Percentiles rank a stretch among this genome's conserved stretches.
These are phyloP conservation scores for Colletotrichum sp. DNA, from an alignment of 2,329 filamentous ascomycete genomes.

Conservation along the genomic window DNA sequence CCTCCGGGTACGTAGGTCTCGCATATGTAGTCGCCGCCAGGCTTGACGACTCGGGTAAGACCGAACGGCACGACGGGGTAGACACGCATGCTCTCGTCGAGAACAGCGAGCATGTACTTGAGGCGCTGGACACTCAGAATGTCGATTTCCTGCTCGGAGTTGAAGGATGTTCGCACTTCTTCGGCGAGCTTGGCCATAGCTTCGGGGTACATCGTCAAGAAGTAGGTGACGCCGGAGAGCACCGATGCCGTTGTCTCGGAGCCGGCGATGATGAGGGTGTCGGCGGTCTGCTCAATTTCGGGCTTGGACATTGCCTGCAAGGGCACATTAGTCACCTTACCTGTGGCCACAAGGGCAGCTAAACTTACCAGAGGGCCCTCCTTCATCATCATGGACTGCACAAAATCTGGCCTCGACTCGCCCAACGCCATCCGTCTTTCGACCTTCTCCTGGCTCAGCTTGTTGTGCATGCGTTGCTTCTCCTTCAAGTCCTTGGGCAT, in stretches of 20 bases:
- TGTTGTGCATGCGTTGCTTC: background rate
- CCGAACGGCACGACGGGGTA: conserved; percentile 32
- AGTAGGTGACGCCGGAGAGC: conserved; percentile 44
- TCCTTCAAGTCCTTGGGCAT: background rate
- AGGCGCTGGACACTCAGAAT: conserved; percentile 33
- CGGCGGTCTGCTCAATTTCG: conserved; percentile 16
- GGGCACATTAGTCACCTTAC: background rate
- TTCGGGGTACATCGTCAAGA: conserved; percentile 37
- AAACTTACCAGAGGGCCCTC: conserved; percentile 12
- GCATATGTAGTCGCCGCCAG: conserved; percentile 36
- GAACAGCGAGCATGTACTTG: conserved; percentile 42
- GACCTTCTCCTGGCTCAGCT: background rate
- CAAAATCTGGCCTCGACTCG: conserved; percentile 23
- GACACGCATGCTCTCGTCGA: conserved; percentile 45
- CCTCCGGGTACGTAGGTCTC: conserved; percentile 35
- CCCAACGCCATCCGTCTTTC: conserved; percentile 17
- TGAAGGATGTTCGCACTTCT: conserved; percentile 46
- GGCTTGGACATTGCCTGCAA: conserved; percentile 14
- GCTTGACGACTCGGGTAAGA: conserved; percentile 31
- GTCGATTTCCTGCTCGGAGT: conserved; percentile 40
- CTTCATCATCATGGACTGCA: conserved; percentile 23
- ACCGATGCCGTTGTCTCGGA: conserved; percentile 52
- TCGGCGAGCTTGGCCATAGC: conserved; percentile 34
- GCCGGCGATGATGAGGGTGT: conserved; percentile 38
- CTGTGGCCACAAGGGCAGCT: rapidly evolving